Evolutionary conservation across 495 filamentous ascomycete genomes (phyloP).

Genomic region (Podospora didyma): DNA sequence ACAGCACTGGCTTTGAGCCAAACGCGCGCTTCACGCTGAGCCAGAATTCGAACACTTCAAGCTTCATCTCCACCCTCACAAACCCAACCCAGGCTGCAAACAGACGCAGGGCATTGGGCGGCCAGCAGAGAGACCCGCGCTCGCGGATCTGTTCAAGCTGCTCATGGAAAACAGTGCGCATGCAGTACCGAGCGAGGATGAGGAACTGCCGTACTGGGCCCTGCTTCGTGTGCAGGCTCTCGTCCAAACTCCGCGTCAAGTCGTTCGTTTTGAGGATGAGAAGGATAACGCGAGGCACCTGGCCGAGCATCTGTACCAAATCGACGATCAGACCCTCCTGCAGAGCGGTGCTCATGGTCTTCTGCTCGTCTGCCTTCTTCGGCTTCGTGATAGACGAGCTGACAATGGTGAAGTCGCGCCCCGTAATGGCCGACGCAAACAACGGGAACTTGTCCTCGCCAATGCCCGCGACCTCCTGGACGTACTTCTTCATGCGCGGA

Average conservation of each 20-base stretch:
- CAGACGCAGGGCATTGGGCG: slow-evolving; percentile 44
- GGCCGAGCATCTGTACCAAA: slow-evolving; percentile 80
- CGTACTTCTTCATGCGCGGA: slow-evolving; percentile 78
- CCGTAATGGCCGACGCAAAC: slow-evolving; percentile 95
- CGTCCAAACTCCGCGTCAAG: slow-evolving; percentile 88
- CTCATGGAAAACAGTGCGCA: slow-evolving; percentile 82
- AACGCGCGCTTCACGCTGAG: slow-evolving; percentile 40
- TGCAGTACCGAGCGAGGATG: slow-evolving; percentile 91
- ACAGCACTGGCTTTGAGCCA: neutral
- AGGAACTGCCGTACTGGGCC: slow-evolving; percentile 87
- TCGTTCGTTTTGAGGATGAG: slow-evolving; percentile 98
- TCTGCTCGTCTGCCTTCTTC: slow-evolving; percentile 69
- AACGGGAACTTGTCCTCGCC: slow-evolving; percentile 90
- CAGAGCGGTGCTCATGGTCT: slow-evolving; percentile 74
- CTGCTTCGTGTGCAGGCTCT: slow-evolving; percentile 84
- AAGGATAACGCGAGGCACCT: slow-evolving; percentile 87
- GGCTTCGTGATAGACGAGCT: slow-evolving; percentile 55
- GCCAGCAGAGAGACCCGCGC: slow-evolving; percentile 43
- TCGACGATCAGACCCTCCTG: slow-evolving; percentile 84
- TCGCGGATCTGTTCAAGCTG: slow-evolving; percentile 65
- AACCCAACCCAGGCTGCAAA: slow-evolving; percentile 49
- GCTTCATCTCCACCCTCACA: slow-evolving; percentile 48
- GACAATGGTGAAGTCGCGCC: slow-evolving; percentile 79
- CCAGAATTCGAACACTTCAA: slow-evolving; percentile 57
- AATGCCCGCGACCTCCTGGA: slow-evolving; percentile 82